Evolutionary conservation across 495 filamentous ascomycete species (phyloP).

Genomic region (Cercophora newfieldiana): DNA sequence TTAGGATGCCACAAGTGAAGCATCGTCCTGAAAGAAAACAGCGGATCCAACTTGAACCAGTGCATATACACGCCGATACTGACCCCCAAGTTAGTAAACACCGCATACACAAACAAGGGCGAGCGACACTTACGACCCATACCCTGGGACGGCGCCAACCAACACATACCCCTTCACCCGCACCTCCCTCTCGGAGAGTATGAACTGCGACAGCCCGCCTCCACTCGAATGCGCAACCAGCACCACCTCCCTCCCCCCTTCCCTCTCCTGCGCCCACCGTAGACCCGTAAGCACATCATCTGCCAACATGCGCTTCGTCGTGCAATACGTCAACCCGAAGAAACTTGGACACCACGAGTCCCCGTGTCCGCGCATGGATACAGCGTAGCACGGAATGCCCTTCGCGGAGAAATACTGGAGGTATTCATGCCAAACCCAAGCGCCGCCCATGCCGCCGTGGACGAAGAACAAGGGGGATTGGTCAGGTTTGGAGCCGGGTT

Average conservation of each 20-base stretch:
- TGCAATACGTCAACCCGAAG: slow-evolving; percentile 38
- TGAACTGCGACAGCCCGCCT: slow-evolving; percentile 46
- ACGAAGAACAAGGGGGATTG: slow-evolving; percentile 41
- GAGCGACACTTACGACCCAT: slow-evolving; percentile 44
- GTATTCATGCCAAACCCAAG: slow-evolving; percentile 49
- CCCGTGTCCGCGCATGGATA: slow-evolving; percentile 53
- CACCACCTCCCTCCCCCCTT: slow-evolving; percentile 37
- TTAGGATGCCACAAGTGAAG: slow-evolving; percentile 47
- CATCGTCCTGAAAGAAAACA: slow-evolving; percentile 43
- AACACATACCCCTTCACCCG: slow-evolving; percentile 43
- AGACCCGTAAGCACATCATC: slow-evolving; percentile 44
- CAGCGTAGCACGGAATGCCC: slow-evolving; percentile 47
- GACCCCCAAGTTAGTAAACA: slow-evolving; percentile 7
- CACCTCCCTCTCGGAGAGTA: slow-evolving; percentile 39
- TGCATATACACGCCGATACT: slow-evolving; percentile 44
- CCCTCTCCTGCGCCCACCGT: slow-evolving; percentile 31
- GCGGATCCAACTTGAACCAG: slow-evolving; percentile 46
- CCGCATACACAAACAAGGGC: not conserved
- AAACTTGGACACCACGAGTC: slow-evolving; percentile 47
- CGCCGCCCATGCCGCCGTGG: slow-evolving; percentile 52
- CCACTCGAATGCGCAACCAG: slow-evolving; percentile 51
- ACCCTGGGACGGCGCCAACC: slow-evolving; percentile 42
- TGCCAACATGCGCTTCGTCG: slow-evolving; percentile 40
- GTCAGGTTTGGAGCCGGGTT: not conserved
- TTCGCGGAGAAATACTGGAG: slow-evolving; percentile 41